phyloP scores from a whole-genome alignment of 768 basidiomycete species.

The Trametes cinnabarina region DNA sequence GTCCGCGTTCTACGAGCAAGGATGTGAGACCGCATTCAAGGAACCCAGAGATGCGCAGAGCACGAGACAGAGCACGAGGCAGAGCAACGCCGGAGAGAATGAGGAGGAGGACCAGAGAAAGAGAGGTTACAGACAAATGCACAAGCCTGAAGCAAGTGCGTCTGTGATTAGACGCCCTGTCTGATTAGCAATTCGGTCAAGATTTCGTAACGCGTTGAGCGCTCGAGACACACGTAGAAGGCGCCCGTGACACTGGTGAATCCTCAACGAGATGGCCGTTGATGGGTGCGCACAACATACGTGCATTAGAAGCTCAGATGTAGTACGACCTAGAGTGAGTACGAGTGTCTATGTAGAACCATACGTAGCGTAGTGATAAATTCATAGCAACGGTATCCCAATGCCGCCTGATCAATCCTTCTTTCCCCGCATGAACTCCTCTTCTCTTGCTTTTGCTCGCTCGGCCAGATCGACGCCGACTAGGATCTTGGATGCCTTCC shows the following conservation, averaged over 20 bases:
- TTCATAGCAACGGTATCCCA: not conserved
- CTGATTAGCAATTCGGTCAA: not conserved
- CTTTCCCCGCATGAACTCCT: slow-evolving; percentile 23
- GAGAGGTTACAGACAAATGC: not conserved
- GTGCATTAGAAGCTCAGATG: slow-evolving; percentile 4
- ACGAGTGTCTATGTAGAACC: slow-evolving; percentile 13
- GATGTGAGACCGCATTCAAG: slow-evolving; percentile 38
- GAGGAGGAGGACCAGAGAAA: not conserved
- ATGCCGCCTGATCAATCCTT: slow-evolving; percentile 9
- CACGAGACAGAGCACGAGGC: slow-evolving; percentile 13
- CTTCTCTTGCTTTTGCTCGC: slow-evolving; percentile 61
- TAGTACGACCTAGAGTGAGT: slow-evolving; percentile 6
- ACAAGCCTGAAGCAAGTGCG: not conserved
- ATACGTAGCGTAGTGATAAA: slow-evolving; percentile 11
- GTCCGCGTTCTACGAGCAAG: slow-evolving; percentile 36
- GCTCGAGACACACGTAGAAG: no score
- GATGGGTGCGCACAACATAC: no score
- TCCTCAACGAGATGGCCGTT: no score
- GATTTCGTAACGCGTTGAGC: not conserved
- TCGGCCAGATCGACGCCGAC: slow-evolving; percentile 93
- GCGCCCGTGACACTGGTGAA: no score
- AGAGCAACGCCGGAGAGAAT: not conserved
- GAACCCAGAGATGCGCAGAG: slow-evolving; percentile 8
- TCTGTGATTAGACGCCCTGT: not conserved
- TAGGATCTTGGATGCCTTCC: slow-evolving; percentile 95